Evolutionary conservation across 139 green algal species (phyloP).

Genomic region (Chlamydomonas schloesseri): DNA sequence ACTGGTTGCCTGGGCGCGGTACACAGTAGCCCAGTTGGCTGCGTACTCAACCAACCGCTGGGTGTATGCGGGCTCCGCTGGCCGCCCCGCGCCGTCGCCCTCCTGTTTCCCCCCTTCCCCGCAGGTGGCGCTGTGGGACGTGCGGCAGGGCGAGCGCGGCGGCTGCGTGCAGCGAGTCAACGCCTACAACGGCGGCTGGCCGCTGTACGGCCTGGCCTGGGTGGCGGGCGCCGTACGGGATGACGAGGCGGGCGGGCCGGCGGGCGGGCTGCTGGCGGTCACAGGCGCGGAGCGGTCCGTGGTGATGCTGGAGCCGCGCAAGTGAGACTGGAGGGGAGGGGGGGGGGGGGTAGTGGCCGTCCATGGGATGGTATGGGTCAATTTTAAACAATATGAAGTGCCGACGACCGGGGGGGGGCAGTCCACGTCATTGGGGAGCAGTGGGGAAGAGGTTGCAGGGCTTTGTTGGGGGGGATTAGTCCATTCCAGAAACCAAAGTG

Average conservation of each 20-base stretch:
- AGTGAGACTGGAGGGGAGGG: neutral
- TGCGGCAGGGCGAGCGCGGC: slow-evolving; percentile 40
- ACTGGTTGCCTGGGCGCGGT: no score
- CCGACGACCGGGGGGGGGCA: neutral
- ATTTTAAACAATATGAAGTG: no score
- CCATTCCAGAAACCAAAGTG: no score
- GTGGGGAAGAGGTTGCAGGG: no score
- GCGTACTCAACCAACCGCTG: no score
- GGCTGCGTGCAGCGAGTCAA: slow-evolving; percentile 47
- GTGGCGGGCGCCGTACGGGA: neutral
- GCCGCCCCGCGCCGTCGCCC: no score
- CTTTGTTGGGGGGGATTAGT: no score
- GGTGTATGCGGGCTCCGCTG: no score
- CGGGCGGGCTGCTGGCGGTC: slow-evolving; percentile 30
- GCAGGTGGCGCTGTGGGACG: slow-evolving; percentile 53
- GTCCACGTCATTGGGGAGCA: no score
- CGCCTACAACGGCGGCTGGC: slow-evolving; percentile 3
- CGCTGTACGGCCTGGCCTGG: slow-evolving; percentile 47
- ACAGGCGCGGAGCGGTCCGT: slow-evolving; percentile 45
- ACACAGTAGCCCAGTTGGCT: no score
- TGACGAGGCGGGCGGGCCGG: neutral
- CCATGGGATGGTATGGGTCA: no score
- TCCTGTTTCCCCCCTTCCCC: no score
- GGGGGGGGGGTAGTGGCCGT: neutral
- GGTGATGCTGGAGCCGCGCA: slow-evolving; percentile 48